Conservation (phyloP, 2,329 filamentous ascomycete genomes). For the Diaporthe helianthi region DNA sequence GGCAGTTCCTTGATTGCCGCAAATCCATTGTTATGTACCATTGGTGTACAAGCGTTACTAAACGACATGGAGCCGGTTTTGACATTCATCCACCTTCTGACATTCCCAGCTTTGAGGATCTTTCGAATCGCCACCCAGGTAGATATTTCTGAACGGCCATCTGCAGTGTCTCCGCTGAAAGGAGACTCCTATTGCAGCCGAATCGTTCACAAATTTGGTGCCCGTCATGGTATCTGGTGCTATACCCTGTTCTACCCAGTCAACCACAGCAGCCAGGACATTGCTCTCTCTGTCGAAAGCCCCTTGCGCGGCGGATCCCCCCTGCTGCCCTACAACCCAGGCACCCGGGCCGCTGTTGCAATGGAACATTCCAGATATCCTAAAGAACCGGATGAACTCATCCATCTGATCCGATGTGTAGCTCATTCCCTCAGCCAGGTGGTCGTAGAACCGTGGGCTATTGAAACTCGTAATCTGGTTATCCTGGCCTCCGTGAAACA, state of each 20-base stretch:
- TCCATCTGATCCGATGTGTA: slow-evolving; percentile 45
- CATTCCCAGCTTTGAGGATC: slow-evolving; percentile 36
- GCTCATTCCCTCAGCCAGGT: slow-evolving; percentile 51
- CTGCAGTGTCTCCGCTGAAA: slow-evolving; percentile 36
- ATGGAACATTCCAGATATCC: slow-evolving; percentile 59
- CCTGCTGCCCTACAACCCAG: slow-evolving; percentile 40
- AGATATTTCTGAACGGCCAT: slow-evolving; percentile 35
- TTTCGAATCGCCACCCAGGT: slow-evolving; percentile 31
- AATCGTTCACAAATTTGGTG: slow-evolving; percentile 34
- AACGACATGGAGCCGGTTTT: background rate
- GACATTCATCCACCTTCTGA: background rate
- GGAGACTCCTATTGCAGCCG: slow-evolving; percentile 23
- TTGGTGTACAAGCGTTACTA: too few relatives aligned
- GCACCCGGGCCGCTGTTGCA: slow-evolving; percentile 55
- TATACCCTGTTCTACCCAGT: slow-evolving; percentile 53
- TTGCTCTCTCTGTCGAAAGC: slow-evolving; percentile 49
- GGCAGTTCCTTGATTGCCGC: too few relatives aligned
- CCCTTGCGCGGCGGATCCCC: slow-evolving; percentile 29
- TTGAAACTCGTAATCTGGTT: slow-evolving; percentile 52
- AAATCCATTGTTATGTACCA: background rate
- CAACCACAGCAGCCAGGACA: slow-evolving; percentile 52
- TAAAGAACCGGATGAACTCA: slow-evolving; percentile 58
- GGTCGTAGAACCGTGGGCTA: slow-evolving; percentile 55
- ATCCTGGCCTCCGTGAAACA: slow-evolving; percentile 53
- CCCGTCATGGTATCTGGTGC: slow-evolving; percentile 47